Evolutionary conservation across 2,329 filamentous ascomycete species (phyloP).

Genomic region (Huntiella savannae): DNA sequence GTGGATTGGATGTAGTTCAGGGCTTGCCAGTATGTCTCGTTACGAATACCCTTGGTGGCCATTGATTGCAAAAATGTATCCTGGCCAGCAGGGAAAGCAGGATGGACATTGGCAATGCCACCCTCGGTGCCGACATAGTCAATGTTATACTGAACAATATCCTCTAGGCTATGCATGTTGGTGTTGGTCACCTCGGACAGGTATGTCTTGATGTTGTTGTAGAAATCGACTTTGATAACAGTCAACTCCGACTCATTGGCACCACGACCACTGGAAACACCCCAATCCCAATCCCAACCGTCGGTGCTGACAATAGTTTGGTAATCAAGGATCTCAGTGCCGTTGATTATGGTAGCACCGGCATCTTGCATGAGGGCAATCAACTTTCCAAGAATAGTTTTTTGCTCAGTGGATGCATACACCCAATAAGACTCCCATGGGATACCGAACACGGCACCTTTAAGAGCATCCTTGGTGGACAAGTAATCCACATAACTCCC

Average conservation of each 20-base stretch:
- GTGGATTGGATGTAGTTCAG: constrained; percentile 40
- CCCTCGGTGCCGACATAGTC: constrained; percentile 49
- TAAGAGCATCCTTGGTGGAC: constrained; percentile 31
- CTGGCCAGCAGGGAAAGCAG: constrained; percentile 51
- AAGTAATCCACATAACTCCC: constrained; percentile 39
- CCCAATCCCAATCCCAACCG: constrained; percentile 62
- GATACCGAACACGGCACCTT: constrained; percentile 46
- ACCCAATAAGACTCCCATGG: constrained; percentile 57
- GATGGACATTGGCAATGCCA: constrained; percentile 35
- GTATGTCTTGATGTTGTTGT: constrained; percentile 41
- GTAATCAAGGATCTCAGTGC: constrained; percentile 47
- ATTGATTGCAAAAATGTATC: constrained; percentile 49
- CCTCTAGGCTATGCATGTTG: constrained; percentile 36
- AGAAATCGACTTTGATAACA: constrained; percentile 52
- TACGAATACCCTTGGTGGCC: constrained; percentile 36
- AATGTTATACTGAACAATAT: constrained; percentile 46
- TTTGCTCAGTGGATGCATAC: constrained; percentile 36
- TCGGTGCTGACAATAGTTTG: constrained; percentile 41
- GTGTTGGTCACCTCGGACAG: constrained; percentile 44
- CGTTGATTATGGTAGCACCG: constrained; percentile 50
- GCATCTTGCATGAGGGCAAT: constrained; percentile 31
- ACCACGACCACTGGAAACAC: constrained; percentile 33
- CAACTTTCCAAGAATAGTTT: constrained; percentile 26
- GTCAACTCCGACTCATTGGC: constrained; percentile 60
- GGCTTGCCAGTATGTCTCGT: constrained; percentile 49